Conservation (phyloP, 179 eudicot species). For the Spinacia oleracea region DNA sequence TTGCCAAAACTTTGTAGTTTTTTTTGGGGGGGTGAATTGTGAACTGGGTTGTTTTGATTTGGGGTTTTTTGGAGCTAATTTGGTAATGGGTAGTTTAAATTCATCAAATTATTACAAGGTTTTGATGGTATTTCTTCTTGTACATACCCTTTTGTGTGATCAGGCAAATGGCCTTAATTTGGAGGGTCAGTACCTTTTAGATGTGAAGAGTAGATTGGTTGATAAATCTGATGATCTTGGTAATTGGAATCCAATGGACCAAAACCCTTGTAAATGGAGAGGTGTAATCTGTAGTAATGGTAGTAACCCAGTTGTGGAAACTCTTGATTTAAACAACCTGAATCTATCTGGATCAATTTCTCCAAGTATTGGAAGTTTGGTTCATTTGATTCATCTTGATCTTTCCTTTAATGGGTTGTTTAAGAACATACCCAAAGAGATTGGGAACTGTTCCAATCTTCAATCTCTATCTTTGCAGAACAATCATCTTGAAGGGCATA, state of each 20-base stretch:
- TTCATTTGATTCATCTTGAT: slow-evolving; percentile 32
- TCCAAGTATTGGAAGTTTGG: slow-evolving; percentile 36
- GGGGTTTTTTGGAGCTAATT: slow-evolving; percentile 4
- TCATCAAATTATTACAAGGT: slow-evolving; percentile 17
- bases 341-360: slow-evolving; percentile 38
- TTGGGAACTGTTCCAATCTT: slow-evolving; percentile 42
- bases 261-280: slow-evolving; percentile 40
- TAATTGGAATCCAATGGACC: slow-evolving; percentile 36
- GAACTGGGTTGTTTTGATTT: slow-evolving; percentile 11
- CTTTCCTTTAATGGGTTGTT: slow-evolving; percentile 39
- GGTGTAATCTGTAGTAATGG: slow-evolving; percentile 43
- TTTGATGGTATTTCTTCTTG: slow-evolving; percentile 26
- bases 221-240: slow-evolving; percentile 29
- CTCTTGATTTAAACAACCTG: slow-evolving; percentile 34
- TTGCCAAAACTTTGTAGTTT: background rate
- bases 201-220: slow-evolving; percentile 29
- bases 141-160: slow-evolving; percentile 28
- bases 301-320: slow-evolving; percentile 30
- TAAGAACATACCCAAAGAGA: slow-evolving; percentile 35
- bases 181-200: slow-evolving; percentile 43
- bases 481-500: slow-evolving; percentile 33
- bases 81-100: slow-evolving; percentile 28
- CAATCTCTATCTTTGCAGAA: slow-evolving; percentile 35
- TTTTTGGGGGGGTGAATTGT: background rate
- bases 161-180: slow-evolving; percentile 38